Evolutionary conservation across 441 rosid genomes (phyloP), one percentile per base, ranked within the genome.

Genomic region (Cnidoscolus chayamansa): DNA sequence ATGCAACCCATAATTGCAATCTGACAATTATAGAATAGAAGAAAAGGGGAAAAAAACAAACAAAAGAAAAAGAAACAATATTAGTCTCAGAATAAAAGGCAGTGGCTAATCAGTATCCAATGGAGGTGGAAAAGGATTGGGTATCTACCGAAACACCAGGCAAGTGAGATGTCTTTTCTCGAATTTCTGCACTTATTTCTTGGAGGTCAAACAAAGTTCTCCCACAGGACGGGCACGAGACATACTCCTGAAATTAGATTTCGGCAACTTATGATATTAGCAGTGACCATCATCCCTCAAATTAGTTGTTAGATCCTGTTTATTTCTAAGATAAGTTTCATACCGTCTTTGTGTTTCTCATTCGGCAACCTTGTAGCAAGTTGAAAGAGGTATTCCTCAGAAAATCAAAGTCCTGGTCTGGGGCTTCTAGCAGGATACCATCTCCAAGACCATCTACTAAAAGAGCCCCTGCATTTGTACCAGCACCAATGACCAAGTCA

Each of bases 1-100:
- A 94, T 94, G 90, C 97, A 94, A 67, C 97, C 99, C 98, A 94
- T 94, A 76, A 94, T 94, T 50, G 97, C 97, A 35, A 94, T 94
- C 98, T 91, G 73, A 20, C 58, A 66, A 11, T 9, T 40, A 40
- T 4, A 40, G 45, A 40, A 25, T 25, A 25, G 25, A 25, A 25
- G 25, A 25, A 25, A 25, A 2, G 45, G 45, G 30, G 68, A 12
- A 51, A 1, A 1, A 57, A 64, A 1, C 0, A 4, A 37, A 11
- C 10, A 0, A 2, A 20, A 63, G 17, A 13, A 0, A 2, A 20
- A 63, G 17, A 16, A 32, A 1, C 17, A 17, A 40, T 7, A 47
- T 43, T 19, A 69, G 55, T 47, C 55, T 58, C 19, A 20, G 51
- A 35, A 69, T 58, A 15, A 40, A 40, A 71, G 19, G 15, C 19